Percentiles rank a stretch among this genome's conserved stretches.
Evolutionary conservation across 1,284 basidiomycete genomes (phyloP).

Genomic region (Wallemia ichthyophaga): DNA sequence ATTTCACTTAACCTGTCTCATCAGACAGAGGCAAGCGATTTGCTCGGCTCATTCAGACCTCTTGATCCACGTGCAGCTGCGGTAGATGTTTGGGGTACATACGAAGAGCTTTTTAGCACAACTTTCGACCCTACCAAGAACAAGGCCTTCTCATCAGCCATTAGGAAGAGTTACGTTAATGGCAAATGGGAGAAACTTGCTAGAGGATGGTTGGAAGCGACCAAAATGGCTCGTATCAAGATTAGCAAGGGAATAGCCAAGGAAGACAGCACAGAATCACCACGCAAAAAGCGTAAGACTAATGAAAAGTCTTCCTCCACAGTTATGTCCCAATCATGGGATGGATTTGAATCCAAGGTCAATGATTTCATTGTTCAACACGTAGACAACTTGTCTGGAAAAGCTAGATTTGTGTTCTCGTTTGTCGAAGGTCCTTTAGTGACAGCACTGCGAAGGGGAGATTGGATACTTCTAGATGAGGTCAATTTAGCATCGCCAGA

Average conservation of each 20-base stretch:
- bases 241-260: slow-evolving; percentile 16
- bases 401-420: slow-evolving; percentile 65
- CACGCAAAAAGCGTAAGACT: slow-evolving; percentile 13
- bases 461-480: slow-evolving; percentile 92
- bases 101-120: slow-evolving; percentile 50
- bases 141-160: slow-evolving; percentile 51
- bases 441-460: slow-evolving; percentile 59
- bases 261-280: slow-evolving; percentile 10
- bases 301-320: slow-evolving; percentile 3
- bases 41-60: slow-evolving; percentile 86
- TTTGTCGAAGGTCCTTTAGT: slow-evolving; percentile 91
- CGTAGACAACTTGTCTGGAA: slow-evolving; percentile 27
- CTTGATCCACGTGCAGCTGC: slow-evolving; percentile 59
- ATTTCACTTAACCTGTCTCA: slow-evolving; percentile 81
- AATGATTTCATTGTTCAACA: slow-evolving; percentile 60
- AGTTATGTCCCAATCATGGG: slow-evolving; percentile 25
- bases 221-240: slow-evolving; percentile 23
- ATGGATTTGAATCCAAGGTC: slow-evolving; percentile 36
- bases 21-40: slow-evolving; percentile 82
- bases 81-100: slow-evolving; percentile 38
- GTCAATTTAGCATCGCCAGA: slow-evolving; percentile 84
- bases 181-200: slow-evolving; percentile 63
- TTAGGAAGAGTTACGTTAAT: slow-evolving; percentile 50
- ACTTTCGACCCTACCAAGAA: slow-evolving; percentile 83
- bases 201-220: slow-evolving; percentile 55